Evolutionary conservation across 177 flowering plant genomes (phyloP), one percentile per base, ranked within the genome.

Genomic region (Vitis hybrid): DNA sequence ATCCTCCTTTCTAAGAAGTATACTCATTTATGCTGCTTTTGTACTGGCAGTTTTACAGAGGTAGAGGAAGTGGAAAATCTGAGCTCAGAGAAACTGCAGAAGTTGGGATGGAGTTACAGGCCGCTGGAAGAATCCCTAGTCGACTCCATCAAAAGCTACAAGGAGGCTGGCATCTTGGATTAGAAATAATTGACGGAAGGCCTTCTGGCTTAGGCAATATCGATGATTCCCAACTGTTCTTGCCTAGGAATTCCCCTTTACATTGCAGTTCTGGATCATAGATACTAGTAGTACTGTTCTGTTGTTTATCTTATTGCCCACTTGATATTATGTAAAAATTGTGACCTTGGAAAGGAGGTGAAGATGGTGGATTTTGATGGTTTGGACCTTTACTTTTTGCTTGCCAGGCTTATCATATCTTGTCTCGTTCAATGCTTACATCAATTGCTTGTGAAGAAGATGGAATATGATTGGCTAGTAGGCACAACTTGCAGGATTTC

Each of bases 121-220:
- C 72, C 89, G 40, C 52, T 87, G 78, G 83, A 85, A 74, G 88
- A 88, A 66, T 82, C 85, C 21, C 81, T 85, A 11, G 74, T 66
- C 7, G 87, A 87, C 52, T 73, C 86, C 13, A 72, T 85, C 18
- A 68, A 79, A 55, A 79, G 77, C 70, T 84, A 76, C 68, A 54
- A 67, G 15, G 66, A 69, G 21, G 60, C 54, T 62, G 87, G 84
- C 6, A 32, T 85, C 64, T 51, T 84, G 65, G 73, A 73, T 63
- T 74, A 51, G 64, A 54, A 13, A 50, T 5, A 49, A 9, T 51
- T 15, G 4, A 57, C 4, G 3, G 30, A 27, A 27, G 30, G 30
- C 30, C 30, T 27, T 27, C 30, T 27, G 30, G 30, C 30, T 27
- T 27, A 27, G 5, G 30, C 30, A 27, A 27, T 27, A 27, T 27